Evolutionary conservation across 768 basidiomycete genomes (phyloP), one percentile per base, ranked within the genome.

Genomic region (Tricholoma hemisulphureum): DNA sequence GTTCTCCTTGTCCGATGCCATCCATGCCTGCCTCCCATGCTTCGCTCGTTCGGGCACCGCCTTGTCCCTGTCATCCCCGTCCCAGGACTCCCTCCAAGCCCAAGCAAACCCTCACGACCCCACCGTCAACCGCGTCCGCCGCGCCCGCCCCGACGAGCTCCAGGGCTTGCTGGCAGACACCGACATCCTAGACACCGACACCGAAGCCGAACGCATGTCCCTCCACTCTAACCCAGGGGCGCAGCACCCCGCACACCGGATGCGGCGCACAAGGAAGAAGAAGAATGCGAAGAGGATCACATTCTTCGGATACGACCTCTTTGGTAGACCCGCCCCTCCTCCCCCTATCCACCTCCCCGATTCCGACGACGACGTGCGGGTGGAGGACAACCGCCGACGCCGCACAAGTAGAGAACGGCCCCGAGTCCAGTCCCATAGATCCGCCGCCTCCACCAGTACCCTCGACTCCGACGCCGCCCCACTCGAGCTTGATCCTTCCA

Each of bases 391-490:
- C n/a, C n/a, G n/a, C n/a, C n/a, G n/a, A n/a, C n/a, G n/a, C n/a
- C n/a, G n/a, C n/a, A n/a, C n/a, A n/a, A n/a, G n/a, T n/a, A n/a
- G n/a, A n/a, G n/a, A n/a, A 7, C 37, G 53, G 9, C 55, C 26
- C 31, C 37, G 34, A 41, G 49, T 41, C 51, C 59, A 49, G 37
- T 32, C 21, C 35, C 57, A 6, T 55, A 55, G 14, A 66, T 41
- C 68, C 4, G 56, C 61, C 52, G 64, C 70, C 29, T 62, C 70
- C 31, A 65, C 64, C 48, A 28, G 62, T 20, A 86, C 85, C 4
- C 78, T 88, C 41, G 89, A 90, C 69, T 84, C 85, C 0, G 89
- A 90, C 59, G 88, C 89, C 3, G 82, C 87, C 5, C 83, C 83
- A 1, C 39, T 49, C 3, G 46, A 49, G 6, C 73, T 91, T 13